Evolutionary conservation across 2,329 filamentous ascomycete genomes (phyloP), one percentile per base, ranked within the genome.

Genomic region (Trichophyton simii): DNA sequence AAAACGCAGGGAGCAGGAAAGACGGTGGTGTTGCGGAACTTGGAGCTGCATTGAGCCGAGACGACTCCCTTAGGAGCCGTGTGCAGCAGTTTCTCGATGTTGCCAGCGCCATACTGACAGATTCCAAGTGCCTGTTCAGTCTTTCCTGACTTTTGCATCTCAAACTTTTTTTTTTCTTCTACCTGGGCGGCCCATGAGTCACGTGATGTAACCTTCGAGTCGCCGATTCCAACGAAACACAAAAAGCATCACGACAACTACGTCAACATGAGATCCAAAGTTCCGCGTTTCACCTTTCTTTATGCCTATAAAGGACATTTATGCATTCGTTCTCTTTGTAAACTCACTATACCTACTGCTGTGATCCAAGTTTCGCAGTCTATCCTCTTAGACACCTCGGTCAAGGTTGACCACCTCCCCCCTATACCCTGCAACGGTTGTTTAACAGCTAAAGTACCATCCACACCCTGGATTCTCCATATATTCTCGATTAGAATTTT

Each of bases 1-100:
- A 83, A 75, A 90, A 86, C 57, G 86, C 85, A 11, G 88, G 88
- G 13, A 89, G 77, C 57, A 92, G 84, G 72, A 91, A 91, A 28
- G 82, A 75, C 34, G 88, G 87, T 55, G 91, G 31, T 36, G 50
- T 18, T 55, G 15, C 13, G 8, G 50, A n/a, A 55, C 15, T 34
- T 28, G 15, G 8, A 36, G 50, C 77, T n/a, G 80, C 80, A 62
- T 79, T 75, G 60, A 79, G 74, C 25, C 77, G 73, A 22, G 73
- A 63, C 50, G 80, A 76, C 62, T 78, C 73, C 41, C 74, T 68
- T 57, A 83, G 71, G 65, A 82, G 80, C 75, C 81, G 80, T 69
- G 81, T 80, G 66, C 87, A 75, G 66, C 79, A 80, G 74, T 80
- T 82, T 69, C 81, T 80, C 72, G 84, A 79, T 68, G 28, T n/a